Percentiles rank a stretch among this genome's conserved stretches.
Conservation (phyloP, 768 basidiomycete genomes). For the Leucosporidium yakuticum region DNA sequence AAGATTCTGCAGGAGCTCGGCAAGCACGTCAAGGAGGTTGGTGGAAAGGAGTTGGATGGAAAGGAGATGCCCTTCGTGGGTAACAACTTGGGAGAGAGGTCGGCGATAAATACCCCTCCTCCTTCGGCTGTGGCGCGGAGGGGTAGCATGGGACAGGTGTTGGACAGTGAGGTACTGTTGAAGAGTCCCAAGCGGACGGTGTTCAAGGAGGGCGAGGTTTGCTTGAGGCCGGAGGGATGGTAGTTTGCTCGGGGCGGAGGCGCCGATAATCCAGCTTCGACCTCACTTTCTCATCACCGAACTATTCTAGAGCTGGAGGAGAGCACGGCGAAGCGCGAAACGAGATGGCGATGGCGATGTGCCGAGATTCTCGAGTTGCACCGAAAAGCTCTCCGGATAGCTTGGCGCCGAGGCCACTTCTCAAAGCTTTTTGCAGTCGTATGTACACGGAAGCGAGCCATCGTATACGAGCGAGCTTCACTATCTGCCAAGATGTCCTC, state of each 20-base stretch:
- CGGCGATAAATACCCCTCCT: background rate
- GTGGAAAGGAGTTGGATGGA: background rate
- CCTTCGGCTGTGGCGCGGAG: background rate
- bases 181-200: background rate
- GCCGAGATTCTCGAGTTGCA: too few relatives aligned
- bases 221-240: background rate
- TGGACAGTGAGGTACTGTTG: background rate
- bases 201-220: conserved; percentile 1
- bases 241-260: background rate
- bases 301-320: too few relatives aligned
- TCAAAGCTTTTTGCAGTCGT: too few relatives aligned
- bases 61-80: background rate
- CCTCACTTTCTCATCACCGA: too few relatives aligned
- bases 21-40: conserved; percentile 28
- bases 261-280: too few relatives aligned
- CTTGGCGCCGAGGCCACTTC: too few relatives aligned
- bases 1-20: conserved; percentile 78
- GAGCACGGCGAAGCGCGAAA: too few relatives aligned
- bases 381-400: too few relatives aligned
- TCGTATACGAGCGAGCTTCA: too few relatives aligned
- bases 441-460: too few relatives aligned
- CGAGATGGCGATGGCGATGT: too few relatives aligned
- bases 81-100: background rate
- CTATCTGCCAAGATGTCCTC: too few relatives aligned
- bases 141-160: background rate